phyloP scores from a whole-genome alignment of 2,329 filamentous ascomycete genomes.

The Chalaropsis ovoidea region DNA sequence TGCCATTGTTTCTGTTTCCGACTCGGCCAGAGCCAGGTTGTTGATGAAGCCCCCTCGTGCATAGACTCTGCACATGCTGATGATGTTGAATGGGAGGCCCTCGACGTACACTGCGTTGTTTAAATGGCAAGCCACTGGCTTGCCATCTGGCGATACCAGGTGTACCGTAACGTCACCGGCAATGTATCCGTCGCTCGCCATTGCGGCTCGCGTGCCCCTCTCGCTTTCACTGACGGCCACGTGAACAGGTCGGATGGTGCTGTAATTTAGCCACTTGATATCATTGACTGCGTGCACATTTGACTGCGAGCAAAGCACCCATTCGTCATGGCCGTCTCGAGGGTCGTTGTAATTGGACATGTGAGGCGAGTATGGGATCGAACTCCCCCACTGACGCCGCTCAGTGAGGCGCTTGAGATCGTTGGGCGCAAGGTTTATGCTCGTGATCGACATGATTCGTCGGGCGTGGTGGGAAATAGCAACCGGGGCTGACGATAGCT shows the following conservation, averaged over 20 bases:
- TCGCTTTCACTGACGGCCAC: conserved; percentile 1
- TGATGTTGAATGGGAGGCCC: conserved; percentile 2
- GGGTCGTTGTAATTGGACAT: neutral
- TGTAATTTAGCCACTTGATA: conserved; percentile 14
- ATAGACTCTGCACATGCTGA: conserved; percentile 11
- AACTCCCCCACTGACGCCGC: neutral
- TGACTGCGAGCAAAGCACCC: conserved; percentile 9
- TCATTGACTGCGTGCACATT: conserved; percentile 14
- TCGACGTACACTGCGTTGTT: conserved; percentile 9
- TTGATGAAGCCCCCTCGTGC: conserved; percentile 12
- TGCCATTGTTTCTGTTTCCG: neutral
- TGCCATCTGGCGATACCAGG: neutral
- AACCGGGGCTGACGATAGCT: neutral
- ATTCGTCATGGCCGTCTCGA: conserved; percentile 2
- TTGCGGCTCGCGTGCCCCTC: neutral
- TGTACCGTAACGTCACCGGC: conserved; percentile 11
- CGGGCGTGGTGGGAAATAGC: neutral
- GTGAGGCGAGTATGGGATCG: conserved; percentile 7
- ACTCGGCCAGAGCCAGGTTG: neutral
- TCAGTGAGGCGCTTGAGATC: conserved; percentile 6
- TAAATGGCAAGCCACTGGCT: neutral
- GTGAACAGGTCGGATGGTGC: conserved; percentile 6
- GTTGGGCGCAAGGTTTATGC: conserved; percentile 3
- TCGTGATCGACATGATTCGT: conserved; percentile 1
- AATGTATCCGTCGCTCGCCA: neutral